These are phyloP conservation scores for Eutypa lata DNA, from an alignment of 2,329 filamentous ascomycete genomes.

Conservation along the genomic window DNA sequence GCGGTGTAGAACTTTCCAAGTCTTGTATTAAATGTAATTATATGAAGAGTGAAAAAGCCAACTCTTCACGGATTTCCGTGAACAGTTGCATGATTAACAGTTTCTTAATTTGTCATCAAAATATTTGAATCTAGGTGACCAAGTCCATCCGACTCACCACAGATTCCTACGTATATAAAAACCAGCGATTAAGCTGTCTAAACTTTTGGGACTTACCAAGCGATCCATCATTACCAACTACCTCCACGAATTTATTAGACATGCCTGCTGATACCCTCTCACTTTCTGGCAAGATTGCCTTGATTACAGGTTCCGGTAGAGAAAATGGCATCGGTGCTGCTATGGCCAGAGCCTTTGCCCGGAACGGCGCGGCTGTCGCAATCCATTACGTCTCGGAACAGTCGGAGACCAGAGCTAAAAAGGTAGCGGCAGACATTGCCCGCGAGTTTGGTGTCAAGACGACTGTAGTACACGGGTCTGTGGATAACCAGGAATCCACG, in stretches of 20 bases:
- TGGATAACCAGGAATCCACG: slow-evolving; percentile 12
- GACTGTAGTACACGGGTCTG: slow-evolving; percentile 16
- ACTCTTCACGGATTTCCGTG: too few species aligned
- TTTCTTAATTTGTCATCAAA: too few species aligned
- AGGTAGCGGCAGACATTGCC: slow-evolving; percentile 9
- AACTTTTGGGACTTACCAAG: too few species aligned
- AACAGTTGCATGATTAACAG: too few species aligned
- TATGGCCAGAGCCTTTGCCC: slow-evolving; percentile 24
- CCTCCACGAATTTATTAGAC: background rate
- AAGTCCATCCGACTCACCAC: too few species aligned
- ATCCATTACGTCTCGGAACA: slow-evolving; percentile 19
- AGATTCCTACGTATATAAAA: too few species aligned
- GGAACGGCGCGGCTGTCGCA: slow-evolving; percentile 18
- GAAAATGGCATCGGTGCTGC: slow-evolving; percentile 32
- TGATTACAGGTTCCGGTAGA: slow-evolving; percentile 34
- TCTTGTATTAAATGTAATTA: too few species aligned
- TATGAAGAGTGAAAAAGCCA: too few species aligned
- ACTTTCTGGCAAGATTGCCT: slow-evolving; percentile 31
- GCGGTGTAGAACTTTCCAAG: too few species aligned
- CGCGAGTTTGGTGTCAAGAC: slow-evolving; percentile 9
- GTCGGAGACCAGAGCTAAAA: slow-evolving; percentile 9
- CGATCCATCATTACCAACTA: too few species aligned
- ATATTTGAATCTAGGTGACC: too few species aligned
- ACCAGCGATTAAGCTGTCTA: too few species aligned
- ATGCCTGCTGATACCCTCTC: slow-evolving; percentile 21